Evolutionary conservation across 768 basidiomycete genomes (phyloP), one percentile per base, ranked within the genome.

Genomic region (Wakefieldia striispora): DNA sequence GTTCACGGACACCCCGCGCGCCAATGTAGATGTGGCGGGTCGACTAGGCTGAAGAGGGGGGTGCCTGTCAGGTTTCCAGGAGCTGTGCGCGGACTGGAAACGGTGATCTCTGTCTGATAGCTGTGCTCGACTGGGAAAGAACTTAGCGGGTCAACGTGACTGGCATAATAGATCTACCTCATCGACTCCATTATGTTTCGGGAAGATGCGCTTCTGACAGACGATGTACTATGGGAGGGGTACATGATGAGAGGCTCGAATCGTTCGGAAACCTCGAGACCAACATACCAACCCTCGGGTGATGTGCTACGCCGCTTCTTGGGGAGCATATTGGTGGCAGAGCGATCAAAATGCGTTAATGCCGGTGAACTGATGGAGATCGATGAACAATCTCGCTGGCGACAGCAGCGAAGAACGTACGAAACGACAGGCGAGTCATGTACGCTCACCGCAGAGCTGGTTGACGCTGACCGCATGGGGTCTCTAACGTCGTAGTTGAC

Each of bases 401-500:
- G 26, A 45, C 39, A 36, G 45, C 46, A 55, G 44, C 40, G 54
- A 66, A 46, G 48, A 55, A 68, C 67, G 55, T 54, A 68, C 67
- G 66, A 51, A 38, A 55, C 58, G 43, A 55, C 41, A 49, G 66
- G 66, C 29, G 68, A 68, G 50, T 66, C 54, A 48, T 59, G 60
- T 45, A 24, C 37, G 48, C 64, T 70, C 50, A 59, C 57, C 14
- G 58, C 47, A 56, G 66, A 68, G 42, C 56, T 66, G 42, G 57
- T 59, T 49, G 66, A 70, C 45, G 59, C 51, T 31, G 66, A 62
- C 55, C 64, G 68, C 68, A 54, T 59, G 63, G 61, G 43, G 36
- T 61, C 57, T 67, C 61, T 58, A n/a, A 53, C 58, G 56, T 68
- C 58, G 43, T 67, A 61, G 52, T 67, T 60, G 57, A 72, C 71